A percentile compares a stretch with the other conserved stretches of the same genome.
Conservation (phyloP, 2,329 filamentous ascomycete genomes). For the Diaporthe sp. region DNA sequence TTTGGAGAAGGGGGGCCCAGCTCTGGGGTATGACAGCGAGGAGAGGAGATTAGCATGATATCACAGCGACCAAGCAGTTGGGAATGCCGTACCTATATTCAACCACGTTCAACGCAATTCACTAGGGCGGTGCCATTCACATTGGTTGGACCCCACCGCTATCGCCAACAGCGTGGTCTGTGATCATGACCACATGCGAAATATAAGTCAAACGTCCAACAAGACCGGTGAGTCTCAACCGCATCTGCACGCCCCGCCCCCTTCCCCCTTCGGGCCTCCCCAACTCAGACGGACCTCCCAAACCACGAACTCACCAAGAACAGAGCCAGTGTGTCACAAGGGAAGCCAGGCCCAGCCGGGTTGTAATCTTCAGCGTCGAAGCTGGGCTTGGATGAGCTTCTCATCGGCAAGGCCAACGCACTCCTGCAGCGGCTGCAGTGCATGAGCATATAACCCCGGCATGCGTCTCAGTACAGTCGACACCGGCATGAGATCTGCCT, state of each 20-base stretch:
- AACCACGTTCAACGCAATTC: neutral
- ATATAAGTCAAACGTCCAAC: neutral
- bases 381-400: neutral
- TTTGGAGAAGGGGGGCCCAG: neutral
- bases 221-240: neutral
- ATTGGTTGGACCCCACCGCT: neutral
- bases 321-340: no score
- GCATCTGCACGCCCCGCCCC: neutral
- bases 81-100: neutral
- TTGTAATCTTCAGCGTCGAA: neutral
- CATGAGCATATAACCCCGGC: neutral
- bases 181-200: no score
- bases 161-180: neutral
- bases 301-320: neutral
- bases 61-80: neutral
- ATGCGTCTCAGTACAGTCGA: neutral
- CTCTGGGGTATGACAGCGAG: slow-evolving; percentile 4
- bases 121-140: no score
- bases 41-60: slow-evolving; percentile 1
- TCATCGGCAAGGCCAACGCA: neutral
- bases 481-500: neutral
- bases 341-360: neutral
- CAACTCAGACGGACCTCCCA: neutral
- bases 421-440: neutral
- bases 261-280: neutral